Base-by-base conservation (phyloP, 805 yeast genomes). In the Wickerhamomyces sydowiorum region DNA sequence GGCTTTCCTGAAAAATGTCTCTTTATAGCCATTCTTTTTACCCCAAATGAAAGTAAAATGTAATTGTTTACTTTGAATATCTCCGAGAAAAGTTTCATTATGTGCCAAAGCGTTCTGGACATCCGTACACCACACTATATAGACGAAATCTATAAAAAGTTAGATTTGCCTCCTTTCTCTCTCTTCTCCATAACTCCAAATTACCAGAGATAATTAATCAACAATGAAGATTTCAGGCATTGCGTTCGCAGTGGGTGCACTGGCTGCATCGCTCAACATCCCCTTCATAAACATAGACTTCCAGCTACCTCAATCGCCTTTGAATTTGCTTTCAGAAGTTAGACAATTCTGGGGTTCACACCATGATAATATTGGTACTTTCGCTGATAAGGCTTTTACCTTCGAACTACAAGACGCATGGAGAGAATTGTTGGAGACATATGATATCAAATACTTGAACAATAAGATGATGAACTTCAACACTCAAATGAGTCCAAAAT, bases 1-100 rank as follows among this genome's bases (percentile, higher is more conserved):
- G 41, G 38, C 8, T n/a, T 35, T 4, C 44, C 47, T 5, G 40
- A 38, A 30, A 46, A 46, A 15, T 46, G 47, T 37, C 49, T 38
- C 23, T 41, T 46, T 3, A 37, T n/a, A 28, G 45, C 43, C 48
- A 45, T 45, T 28, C 17, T 15, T 5, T n/a, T n/a, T n/a, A n/a
- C n/a, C n/a, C n/a, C n/a, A n/a, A n/a, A n/a, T n/a, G n/a, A n/a
- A n/a, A n/a, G n/a, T n/a, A n/a, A n/a, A n/a, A n/a, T n/a, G n/a
- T n/a, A n/a, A n/a, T n/a, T n/a, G n/a, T n/a, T n/a, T n/a, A n/a
- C n/a, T n/a, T n/a, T n/a, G n/a, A n/a, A n/a, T n/a, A n/a, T n/a
- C n/a, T n/a, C n/a, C n/a, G n/a, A n/a, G n/a, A n/a, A n/a, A n/a
- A n/a, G n/a, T n/a, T n/a, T n/a, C n/a, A n/a, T n/a, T n/a, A n/a